Conservation (phyloP, 1,284 basidiomycete species). For the Clitocybe nebularis region DNA sequence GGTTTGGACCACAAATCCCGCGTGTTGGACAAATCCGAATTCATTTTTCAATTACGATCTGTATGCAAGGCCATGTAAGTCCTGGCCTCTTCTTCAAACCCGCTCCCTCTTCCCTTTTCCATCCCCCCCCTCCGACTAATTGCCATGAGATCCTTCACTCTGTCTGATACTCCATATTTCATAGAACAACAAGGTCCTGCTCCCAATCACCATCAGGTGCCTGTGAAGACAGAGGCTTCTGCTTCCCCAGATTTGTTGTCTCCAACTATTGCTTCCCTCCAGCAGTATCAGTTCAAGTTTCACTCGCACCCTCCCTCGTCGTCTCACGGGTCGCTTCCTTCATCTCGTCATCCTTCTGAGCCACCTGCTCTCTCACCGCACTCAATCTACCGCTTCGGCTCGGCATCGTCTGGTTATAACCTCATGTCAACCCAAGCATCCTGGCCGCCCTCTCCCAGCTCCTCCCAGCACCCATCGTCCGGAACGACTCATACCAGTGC, state of each 20-base stretch:
- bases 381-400: slow-evolving; percentile 30
- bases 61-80: slow-evolving; percentile 17
- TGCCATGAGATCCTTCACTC: slow-evolving; percentile 20
- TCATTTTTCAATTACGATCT: slow-evolving; percentile 17
- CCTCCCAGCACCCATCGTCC: slow-evolving; percentile 16
- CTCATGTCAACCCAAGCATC: slow-evolving; percentile 20
- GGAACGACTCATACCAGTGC: slow-evolving; percentile 8
- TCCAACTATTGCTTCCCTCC: slow-evolving; percentile 25
- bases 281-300: slow-evolving; percentile 34
- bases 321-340: slow-evolving; percentile 29
- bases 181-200: slow-evolving; percentile 21
- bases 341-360: slow-evolving; percentile 28
- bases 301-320: slow-evolving; percentile 23
- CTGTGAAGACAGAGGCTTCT: slow-evolving; percentile 33
- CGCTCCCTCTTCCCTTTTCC: slow-evolving; percentile 11
- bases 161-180: slow-evolving; percentile 19
- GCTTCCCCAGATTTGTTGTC: slow-evolving; percentile 35
- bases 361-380: slow-evolving; percentile 22
- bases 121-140: slow-evolving; percentile 12
- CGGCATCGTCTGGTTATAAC: slow-evolving; percentile 18
- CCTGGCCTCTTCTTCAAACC: slow-evolving; percentile 5
- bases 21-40: slow-evolving; percentile 5
- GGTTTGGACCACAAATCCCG: slow-evolving; percentile 4
- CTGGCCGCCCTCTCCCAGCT: slow-evolving; percentile 24
- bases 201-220: slow-evolving; percentile 17